These are phyloP conservation scores for Penicillium sp. DNA, from an alignment of 2,329 filamentous ascomycete genomes.

Conservation along the genomic window DNA sequence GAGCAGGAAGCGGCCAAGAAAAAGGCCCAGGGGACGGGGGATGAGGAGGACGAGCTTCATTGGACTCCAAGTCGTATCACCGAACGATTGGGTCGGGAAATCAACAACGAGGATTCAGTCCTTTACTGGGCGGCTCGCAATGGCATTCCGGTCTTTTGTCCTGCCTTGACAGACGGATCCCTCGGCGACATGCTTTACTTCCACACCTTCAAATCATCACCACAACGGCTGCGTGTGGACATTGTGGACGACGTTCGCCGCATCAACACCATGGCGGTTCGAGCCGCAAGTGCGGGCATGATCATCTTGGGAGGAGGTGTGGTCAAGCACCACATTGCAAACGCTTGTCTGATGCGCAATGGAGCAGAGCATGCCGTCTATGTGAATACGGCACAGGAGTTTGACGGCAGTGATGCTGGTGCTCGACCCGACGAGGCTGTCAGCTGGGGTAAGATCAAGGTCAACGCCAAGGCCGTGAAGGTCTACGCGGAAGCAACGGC, in stretches of 20 bases:
- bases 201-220: constrained; percentile 87
- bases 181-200: constrained; percentile 98
- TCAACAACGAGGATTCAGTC: constrained; percentile 84
- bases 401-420: constrained; percentile 93
- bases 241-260: constrained; percentile 89
- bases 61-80: constrained; percentile 97
- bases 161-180: constrained; percentile 89
- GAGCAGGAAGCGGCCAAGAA: constrained; percentile 80
- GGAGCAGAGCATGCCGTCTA: constrained; percentile 95
- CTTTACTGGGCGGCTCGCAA: constrained; percentile 99
- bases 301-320: constrained; percentile 90
- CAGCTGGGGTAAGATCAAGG: constrained; percentile 97
- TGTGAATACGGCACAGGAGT: constrained; percentile 95
- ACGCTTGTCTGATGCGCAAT: constrained; percentile 95
- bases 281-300: constrained; percentile 85
- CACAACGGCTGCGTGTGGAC: constrained; percentile 74
- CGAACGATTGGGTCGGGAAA: constrained; percentile 81
- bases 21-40: constrained; percentile 37
- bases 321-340: constrained; percentile 98
- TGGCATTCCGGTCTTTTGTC: constrained; percentile 93
- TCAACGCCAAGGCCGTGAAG: constrained; percentile 82
- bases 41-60: constrained; percentile 61
- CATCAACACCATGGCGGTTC: constrained; percentile 86
- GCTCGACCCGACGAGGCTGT: constrained; percentile 93
- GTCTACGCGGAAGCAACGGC: constrained; percentile 63